These are phyloP conservation scores for Podosphaera aphanis DNA, from an alignment of 2,329 filamentous ascomycete species.

Conservation along the genomic window DNA sequence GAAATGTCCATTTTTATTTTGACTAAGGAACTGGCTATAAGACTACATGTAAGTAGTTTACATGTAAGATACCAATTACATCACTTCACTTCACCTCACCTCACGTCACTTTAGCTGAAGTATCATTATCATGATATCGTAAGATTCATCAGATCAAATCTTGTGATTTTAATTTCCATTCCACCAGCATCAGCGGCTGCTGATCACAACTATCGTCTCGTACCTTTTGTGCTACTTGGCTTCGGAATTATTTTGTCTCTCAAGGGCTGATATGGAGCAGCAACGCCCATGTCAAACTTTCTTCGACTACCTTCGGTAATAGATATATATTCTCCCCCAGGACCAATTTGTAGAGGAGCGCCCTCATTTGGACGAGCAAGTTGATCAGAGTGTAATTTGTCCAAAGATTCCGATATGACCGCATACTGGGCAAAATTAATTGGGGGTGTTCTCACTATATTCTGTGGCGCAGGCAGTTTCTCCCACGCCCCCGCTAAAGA, in stretches of 20 bases:
- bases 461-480: constrained; percentile 52
- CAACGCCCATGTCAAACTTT: constrained; percentile 1
- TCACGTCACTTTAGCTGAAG: too few relatives aligned
- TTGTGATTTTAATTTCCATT: too few relatives aligned
- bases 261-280: constrained; percentile 1
- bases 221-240: neutral
- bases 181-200: too few relatives aligned
- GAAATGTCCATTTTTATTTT: too few relatives aligned
- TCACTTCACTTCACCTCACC: neutral
- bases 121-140: neutral
- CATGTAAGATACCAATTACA: neutral
- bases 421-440: constrained; percentile 93
- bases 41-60: too few relatives aligned
- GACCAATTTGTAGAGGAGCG: constrained; percentile 21
- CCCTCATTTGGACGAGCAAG: constrained; percentile 36
- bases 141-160: neutral
- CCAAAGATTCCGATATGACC: constrained; percentile 62
- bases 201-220: neutral
- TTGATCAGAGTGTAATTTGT: constrained; percentile 69
- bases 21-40: too few relatives aligned
- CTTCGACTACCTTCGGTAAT: neutral
- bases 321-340: constrained; percentile 17
- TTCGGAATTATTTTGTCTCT: constrained; percentile 3
- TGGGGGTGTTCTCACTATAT: constrained; percentile 62
- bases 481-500: constrained; percentile 24